Evolutionary conservation across 768 basidiomycete genomes (phyloP), one percentile per base, ranked within the genome.

Genomic region (Termitomyces sp.): DNA sequence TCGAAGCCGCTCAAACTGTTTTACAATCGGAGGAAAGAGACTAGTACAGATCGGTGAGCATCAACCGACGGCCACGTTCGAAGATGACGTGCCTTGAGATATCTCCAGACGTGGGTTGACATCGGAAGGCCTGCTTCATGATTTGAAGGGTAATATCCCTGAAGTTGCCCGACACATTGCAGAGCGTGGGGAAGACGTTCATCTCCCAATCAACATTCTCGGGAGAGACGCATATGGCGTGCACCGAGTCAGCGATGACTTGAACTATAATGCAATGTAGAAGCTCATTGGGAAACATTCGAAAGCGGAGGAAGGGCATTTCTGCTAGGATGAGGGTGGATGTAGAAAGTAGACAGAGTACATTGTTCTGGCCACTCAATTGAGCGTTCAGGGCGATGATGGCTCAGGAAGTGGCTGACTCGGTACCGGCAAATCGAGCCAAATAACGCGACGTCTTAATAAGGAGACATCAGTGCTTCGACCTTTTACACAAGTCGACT

Each of bases 261-360:
- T 60, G 61, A 2, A 67, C 56, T 29, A 77, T 66, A 54, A 76
- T 66, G 59, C 70, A 70, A 65, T 73, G 66, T 1, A 75, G 47
- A 1, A 77, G 68, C 53, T 77, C 76, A 52, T 64, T 73, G 22
- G 75, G 76, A n/a, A 76, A n/a, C 5, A 22, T 55, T 18, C 46
- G 60, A 15, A 52, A 39, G 29, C 39, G 39, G 37, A 51, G 1
- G 4, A 26, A 42, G 50, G 47, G 18, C 55, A 60, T 60, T 5
- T 47, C 33, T 56, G 6, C 37, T 28, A 41, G 49, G n/a, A 29
- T 39, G 44, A 29, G n/a, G 18, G 54, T 8, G 24, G 34, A 16
- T 53, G 31, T 20, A 16, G 13, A 29, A 39, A 12, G 28, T 18
- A 18, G 20, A 44, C 28, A 51, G 54, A 7, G 26, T 28, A 36